Evolutionary conservation across 2,329 filamentous ascomycete genomes (phyloP), one percentile per base, ranked within the genome.

Genomic region (Torrubiellomyces zombiae): DNA sequence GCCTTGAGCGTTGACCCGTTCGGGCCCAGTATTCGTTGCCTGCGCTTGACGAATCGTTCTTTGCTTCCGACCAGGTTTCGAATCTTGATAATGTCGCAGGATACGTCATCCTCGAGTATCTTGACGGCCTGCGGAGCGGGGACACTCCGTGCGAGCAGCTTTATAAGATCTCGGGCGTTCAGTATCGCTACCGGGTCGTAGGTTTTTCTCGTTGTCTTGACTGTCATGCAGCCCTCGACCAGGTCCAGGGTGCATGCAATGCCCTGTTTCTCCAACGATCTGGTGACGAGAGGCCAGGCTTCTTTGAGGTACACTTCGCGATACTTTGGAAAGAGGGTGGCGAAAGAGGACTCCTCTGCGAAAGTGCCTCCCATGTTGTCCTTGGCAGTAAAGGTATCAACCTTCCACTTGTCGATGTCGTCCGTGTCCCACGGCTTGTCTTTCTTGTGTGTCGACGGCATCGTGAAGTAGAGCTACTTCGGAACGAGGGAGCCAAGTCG

Each of bases 381-480:
- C 37, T 79, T 72, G 24, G 80, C 68, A 20, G 72, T 86, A 56
- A 95, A 95, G 15, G 72, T 56, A 19, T 93, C 83, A 40, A 85
- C 58, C 71, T 83, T 86, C 83, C 83, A 95, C 51, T 94, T 92
- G 56, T 95, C 86, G 36, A 95, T 81, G 44, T 94, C 89, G 34
- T 92, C 85, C 28, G 85, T 92, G 44, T 94, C 85, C 85, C 85
- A 91, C 28, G 82, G 79, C 52, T 93, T 93, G 3, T 91, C 81
- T 38, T 69, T 76, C 33, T 93, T 78, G 55, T 93, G 72, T 36
- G 77, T 92, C 16, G 81, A 89, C 34, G 83, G 82, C 83, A 93
- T 83, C 18, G 28, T 36, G 15, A 23, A 28, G 25, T 5, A 14
- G 24, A 20, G 14, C 20, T 19, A 18, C 14, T 20, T 12, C 12